phyloP scores from a whole-genome alignment of 129 eudicot species.

The Deinandra increscens region DNA sequence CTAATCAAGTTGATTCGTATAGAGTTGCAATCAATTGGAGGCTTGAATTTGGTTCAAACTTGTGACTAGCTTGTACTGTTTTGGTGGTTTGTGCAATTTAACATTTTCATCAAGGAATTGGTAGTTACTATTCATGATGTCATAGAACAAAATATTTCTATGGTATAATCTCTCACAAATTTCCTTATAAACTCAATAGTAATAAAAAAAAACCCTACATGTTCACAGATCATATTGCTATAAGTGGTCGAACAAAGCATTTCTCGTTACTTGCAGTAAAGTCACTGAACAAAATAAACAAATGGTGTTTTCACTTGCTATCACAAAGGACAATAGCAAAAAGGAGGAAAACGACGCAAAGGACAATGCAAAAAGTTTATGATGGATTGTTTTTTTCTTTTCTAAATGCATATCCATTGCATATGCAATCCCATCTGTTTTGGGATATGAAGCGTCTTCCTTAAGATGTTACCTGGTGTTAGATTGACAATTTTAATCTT shows the following conservation, averaged over 20 bases:
- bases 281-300: not conserved
- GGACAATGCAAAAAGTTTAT: not conserved
- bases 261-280: not conserved
- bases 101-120: not conserved
- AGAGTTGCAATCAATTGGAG: not conserved
- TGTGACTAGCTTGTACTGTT: not conserved
- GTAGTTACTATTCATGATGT: not conserved
- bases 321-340: not conserved
- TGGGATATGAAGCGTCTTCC: conserved; percentile 6
- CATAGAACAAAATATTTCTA: not conserved
- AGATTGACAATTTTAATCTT: not conserved
- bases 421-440: not conserved
- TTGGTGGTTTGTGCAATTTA: not conserved
- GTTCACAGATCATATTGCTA: not conserved
- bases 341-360: not conserved
- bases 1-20: not conserved
- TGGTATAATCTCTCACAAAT: not conserved
- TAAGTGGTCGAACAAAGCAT: not conserved
- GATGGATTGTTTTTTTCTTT: not conserved
- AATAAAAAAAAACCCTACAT: not conserved
- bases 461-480: not conserved
- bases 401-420: conserved; percentile 2
- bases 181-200: not conserved
- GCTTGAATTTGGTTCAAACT: conserved; percentile 2
- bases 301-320: not conserved